phyloP scores from a whole-genome alignment of 2,329 filamentous ascomycete species.

The Huntiella savannae region DNA sequence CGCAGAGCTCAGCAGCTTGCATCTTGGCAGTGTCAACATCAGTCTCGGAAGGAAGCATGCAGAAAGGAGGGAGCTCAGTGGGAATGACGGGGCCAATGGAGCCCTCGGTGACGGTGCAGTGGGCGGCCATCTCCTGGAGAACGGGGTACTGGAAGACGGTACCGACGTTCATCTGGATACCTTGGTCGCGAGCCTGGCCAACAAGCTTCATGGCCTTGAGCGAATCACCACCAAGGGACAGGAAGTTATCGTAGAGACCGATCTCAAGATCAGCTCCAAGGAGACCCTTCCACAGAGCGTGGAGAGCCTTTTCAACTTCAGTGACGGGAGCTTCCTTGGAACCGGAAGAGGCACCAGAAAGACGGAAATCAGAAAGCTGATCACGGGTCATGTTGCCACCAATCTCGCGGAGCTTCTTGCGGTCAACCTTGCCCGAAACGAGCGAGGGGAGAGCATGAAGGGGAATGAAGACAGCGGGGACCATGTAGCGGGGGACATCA shows the following conservation, averaged over 20 bases:
- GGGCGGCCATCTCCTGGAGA: conserved; percentile 25
- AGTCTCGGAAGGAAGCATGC: conserved; percentile 18
- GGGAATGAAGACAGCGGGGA: conserved; percentile 28
- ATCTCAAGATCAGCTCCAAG: conserved; percentile 20
- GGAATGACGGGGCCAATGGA: conserved; percentile 14
- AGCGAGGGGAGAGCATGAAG: conserved; percentile 26
- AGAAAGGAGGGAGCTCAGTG: conserved; percentile 20
- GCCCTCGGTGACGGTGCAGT: conserved; percentile 11
- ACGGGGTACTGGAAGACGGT: conserved; percentile 27
- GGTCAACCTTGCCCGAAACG: conserved; percentile 30
- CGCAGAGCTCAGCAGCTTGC: conserved; percentile 24
- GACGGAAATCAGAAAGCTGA: conserved; percentile 11
- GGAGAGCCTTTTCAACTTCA: conserved; percentile 20
- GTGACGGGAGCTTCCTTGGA: conserved; percentile 21
- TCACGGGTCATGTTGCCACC: conserved; percentile 22
- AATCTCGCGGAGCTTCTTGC: conserved; percentile 28
- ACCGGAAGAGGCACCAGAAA: conserved; percentile 13
- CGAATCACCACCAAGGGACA: conserved; percentile 30
- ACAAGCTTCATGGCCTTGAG: conserved; percentile 32
- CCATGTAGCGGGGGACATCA: conserved; percentile 27
- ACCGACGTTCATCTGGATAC: conserved; percentile 25
- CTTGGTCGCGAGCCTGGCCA: conserved; percentile 22
- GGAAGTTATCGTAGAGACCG: conserved; percentile 25
- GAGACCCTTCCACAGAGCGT: conserved; percentile 21
- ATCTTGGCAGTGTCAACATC: conserved; percentile 19